Base-by-base conservation (phyloP, 257 asterid genomes). In the Lithospermum erythrorhizon region DNA sequence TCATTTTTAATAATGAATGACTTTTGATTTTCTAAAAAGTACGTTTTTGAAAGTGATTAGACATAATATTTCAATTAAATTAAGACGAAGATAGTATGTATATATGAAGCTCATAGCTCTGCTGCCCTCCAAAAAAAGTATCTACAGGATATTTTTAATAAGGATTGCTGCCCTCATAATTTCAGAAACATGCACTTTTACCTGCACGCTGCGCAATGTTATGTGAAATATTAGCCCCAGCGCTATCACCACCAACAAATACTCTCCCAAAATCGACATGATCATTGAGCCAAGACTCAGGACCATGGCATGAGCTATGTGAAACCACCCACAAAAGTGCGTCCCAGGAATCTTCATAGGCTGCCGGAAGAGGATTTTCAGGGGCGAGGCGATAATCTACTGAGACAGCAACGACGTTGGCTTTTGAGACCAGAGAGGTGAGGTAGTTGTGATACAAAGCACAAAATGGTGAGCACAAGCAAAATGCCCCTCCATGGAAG, bases 261-360 rank as follows among this genome's bases (percentile, higher is more conserved):
- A 86, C 70, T 32, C 81, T 74, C 37, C 61, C 61, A 54, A 86
- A 80, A 67, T 83, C 90, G 23, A 85, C 95, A 61, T 24, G 11
- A 5, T 81, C 76, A 29, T 73, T 83, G 16, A 88, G 75, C 95
- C 90, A 82, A 0, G 81, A 74, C 3, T 86, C 91, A 17, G 83
- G 67, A 45, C 90, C 86, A 9, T 30, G 24, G 10, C 81, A 68
- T 35, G 3, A 30, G 2, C 75, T 75, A 67, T 82, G 95, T 1
- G 79, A 63, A 11, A 72, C 80, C 10, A 79, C 62, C 94, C 94
- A 89, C 66, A 62, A 74, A 57, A 82, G 70, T 35, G 87, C 94
- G 9, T 66, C 24, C 97, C 95, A 89, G 5, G 94, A 80, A 66
- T 89, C 95, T 47, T 89, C 87, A 63, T 68, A 86, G 9, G 87